Conservation (phyloP, 2,329 filamentous ascomycete genomes). For the Pseudovirgaria hyperparasitica region DNA sequence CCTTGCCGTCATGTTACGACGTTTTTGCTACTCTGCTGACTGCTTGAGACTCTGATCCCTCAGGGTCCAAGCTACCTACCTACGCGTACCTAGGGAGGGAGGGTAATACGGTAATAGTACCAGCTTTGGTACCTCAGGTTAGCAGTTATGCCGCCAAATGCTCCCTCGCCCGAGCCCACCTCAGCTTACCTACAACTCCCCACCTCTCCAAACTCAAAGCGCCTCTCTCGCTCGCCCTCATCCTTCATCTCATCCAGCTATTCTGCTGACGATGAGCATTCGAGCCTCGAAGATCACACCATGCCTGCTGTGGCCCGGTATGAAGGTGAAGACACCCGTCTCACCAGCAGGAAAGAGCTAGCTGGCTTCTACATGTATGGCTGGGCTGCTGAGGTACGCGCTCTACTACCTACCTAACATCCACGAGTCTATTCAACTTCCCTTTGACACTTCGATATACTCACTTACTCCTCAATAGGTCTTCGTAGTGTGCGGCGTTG, state of each 20-base stretch:
- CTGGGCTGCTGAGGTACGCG: conserved; percentile 71
- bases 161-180: conserved; percentile 8
- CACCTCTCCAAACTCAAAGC: conserved; percentile 13
- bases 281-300: conserved; percentile 18
- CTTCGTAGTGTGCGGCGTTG: conserved; percentile 81
- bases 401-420: not conserved
- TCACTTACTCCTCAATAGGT: conserved; percentile 32
- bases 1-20: too few relatives aligned
- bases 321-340: conserved; percentile 72
- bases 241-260: conserved; percentile 2
- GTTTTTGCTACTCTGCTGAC: too few relatives aligned
- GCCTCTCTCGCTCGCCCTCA: conserved; percentile 9
- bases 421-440: not conserved
- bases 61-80: too few relatives aligned
- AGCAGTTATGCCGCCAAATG: conserved; percentile 17
- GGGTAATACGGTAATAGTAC: conserved; percentile 20
- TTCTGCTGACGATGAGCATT: conserved; percentile 29
- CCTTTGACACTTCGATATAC: conserved; percentile 1
- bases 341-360: conserved; percentile 78
- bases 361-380: conserved; percentile 92
- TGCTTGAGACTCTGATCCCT: too few relatives aligned
- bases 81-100: too few relatives aligned
- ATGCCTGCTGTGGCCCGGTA: conserved; percentile 41
- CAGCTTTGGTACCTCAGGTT: conserved; percentile 4
- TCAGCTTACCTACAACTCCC: conserved; percentile 5